Conservation (phyloP, 768 basidiomycete genomes). For the Steccherinum ochraceum region DNA sequence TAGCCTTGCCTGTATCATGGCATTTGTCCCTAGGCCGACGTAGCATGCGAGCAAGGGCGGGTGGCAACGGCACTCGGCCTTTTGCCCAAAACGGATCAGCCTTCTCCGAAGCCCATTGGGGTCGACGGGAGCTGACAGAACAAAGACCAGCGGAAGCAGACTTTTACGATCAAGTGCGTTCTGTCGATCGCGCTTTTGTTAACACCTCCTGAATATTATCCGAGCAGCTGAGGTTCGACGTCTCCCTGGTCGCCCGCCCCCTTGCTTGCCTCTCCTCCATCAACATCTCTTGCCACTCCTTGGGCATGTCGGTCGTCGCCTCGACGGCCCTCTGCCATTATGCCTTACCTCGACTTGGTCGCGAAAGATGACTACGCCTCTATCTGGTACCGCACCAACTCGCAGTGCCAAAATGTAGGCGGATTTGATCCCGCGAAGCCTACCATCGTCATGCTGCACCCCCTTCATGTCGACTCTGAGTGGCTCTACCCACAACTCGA, state of each 20-base stretch:
- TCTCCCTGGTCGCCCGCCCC: too few species aligned
- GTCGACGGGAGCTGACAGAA: too few species aligned
- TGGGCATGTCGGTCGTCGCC: neutral
- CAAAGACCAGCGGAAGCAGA: neutral
- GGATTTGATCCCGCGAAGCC: conserved; percentile 62
- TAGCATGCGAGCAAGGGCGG: too few species aligned
- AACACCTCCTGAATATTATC: neutral
- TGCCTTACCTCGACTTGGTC: conserved; percentile 67
- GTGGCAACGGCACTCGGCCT: too few species aligned
- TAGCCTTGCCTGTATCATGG: too few species aligned
- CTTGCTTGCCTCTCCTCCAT: too few species aligned
- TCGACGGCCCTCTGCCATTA: conserved; percentile 20
- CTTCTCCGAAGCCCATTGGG: too few species aligned
- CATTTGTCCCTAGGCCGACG: too few species aligned
- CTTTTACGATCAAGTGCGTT: neutral
- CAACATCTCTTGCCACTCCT: neutral
- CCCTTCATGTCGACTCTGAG: conserved; percentile 58
- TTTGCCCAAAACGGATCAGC: too few species aligned
- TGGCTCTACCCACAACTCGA: conserved; percentile 66
- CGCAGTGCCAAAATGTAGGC: conserved; percentile 50
- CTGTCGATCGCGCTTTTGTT: conserved; percentile 3
- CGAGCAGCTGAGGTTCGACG: too few species aligned
- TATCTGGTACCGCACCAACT: conserved; percentile 68
- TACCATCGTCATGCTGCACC: conserved; percentile 62
- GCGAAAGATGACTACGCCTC: conserved; percentile 61